Percentiles rank a stretch among this genome's conserved stretches.
phyloP scores from a whole-genome alignment of 2,329 filamentous ascomycete species.

The Verticillium tricorpus region DNA sequence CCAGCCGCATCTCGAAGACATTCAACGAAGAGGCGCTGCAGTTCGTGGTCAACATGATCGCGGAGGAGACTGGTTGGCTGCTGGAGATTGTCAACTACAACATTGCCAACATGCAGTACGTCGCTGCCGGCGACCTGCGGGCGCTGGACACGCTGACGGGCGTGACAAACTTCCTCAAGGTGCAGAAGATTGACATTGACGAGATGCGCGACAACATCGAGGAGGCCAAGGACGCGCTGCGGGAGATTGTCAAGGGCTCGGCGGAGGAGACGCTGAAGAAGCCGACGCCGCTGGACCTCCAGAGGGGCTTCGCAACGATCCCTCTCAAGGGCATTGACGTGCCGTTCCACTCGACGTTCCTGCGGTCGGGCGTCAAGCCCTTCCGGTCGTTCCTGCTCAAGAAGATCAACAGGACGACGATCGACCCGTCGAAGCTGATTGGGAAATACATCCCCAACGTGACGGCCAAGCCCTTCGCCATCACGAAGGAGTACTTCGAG shows the following conservation, averaged over 20 bases:
- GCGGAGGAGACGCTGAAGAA: slow-evolving; percentile 85
- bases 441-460: slow-evolving; percentile 99
- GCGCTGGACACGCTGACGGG: slow-evolving; percentile 70
- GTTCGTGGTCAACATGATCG: slow-evolving; percentile 93
- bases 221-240: slow-evolving; percentile 83
- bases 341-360: slow-evolving; percentile 97
- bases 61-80: slow-evolving; percentile 91
- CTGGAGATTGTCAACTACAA: slow-evolving; percentile 98
- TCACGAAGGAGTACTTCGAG: slow-evolving; percentile 99
- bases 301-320: slow-evolving; percentile 95
- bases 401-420: slow-evolving; percentile 99
- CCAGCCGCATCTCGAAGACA: slow-evolving; percentile 94
- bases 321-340: slow-evolving; percentile 96
- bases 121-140: slow-evolving; percentile 66
- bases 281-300: slow-evolving; percentile 79
- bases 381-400: slow-evolving; percentile 98
- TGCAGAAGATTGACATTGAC: slow-evolving; percentile 96
- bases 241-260: slow-evolving; percentile 86
- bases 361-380: slow-evolving; percentile 96
- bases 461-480: slow-evolving; percentile 88
- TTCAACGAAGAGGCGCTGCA: slow-evolving; percentile 98
- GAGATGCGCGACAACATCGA: slow-evolving; percentile 85
- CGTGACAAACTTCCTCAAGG: slow-evolving; percentile 92
- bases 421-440: slow-evolving; percentile 92
- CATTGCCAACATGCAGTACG: slow-evolving; percentile 72